Base-by-base conservation (phyloP, 2,329 filamentous ascomycete species). In the Orbilia oligospora region DNA sequence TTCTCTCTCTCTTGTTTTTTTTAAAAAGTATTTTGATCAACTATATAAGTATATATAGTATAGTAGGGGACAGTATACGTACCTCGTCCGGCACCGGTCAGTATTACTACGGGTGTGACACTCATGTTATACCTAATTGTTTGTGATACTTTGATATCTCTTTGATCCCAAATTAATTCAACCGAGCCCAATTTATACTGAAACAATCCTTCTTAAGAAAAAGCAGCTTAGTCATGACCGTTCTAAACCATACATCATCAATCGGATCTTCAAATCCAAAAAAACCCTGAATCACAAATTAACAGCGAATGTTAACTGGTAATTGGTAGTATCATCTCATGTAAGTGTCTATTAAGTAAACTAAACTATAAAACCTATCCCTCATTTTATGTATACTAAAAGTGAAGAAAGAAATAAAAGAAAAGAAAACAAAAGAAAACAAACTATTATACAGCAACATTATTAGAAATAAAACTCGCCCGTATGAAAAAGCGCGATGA, bases 61-160 rank as follows among this genome's bases (percentile, higher is more conserved):
- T 38, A n/a, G 36, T 38, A 41, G 14, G 12, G 12, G 33, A 8
- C 22, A 24, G 55, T 9, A 22, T 22, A 38, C 8, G 46, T 51
- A 78, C 68, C 75, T 65, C 75, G 51, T 51, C 89, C 91, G 73
- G 90, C 90, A 71, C 90, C 90, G 0, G 90, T 91, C 27, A 89
- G 81, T 24, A 88, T 85, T 27, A 89, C 84, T 1, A 87, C 86
- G 81, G 87, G 87, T n/a, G 65, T 79, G 20, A 71, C 61, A 27
- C 56, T 73, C 79, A 79, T 79, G 16, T 61, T 69, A n/a, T 30
- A 48, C 20, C 14, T 5, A 14, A 41, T 3, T 30, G 38, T 3
- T 44, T 61, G 58, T 10, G 51, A 27, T 38, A 16, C 22, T 22
- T 20, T 46, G 2, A 10, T 46, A 12, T 6, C 6, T 4, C 20